Percentiles rank a stretch among this genome's conserved stretches.
These are phyloP conservation scores for Allium fistulosum DNA, from an alignment of 106 monocot genomes.

Conservation along the genomic window DNA sequence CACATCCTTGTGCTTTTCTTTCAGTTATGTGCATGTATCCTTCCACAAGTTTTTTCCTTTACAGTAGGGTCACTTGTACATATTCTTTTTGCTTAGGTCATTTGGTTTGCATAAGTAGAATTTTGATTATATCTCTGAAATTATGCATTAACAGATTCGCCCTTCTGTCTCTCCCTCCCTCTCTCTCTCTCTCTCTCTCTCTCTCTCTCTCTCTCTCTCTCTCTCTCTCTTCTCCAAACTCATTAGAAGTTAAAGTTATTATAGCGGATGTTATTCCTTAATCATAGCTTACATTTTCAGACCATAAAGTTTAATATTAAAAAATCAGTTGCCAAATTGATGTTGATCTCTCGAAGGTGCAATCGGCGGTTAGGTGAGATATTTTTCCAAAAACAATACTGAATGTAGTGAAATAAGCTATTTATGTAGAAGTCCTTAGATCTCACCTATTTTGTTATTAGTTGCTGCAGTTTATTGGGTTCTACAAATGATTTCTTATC, in stretches of 20 bases:
- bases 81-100: not conserved
- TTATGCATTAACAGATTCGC: constrained; percentile 49
- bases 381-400: not conserved
- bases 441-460: too few species aligned
- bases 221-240: too few species aligned
- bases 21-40: not conserved
- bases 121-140: not conserved
- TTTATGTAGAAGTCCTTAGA: too few species aligned
- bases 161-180: too few species aligned
- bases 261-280: too few species aligned
- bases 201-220: too few species aligned
- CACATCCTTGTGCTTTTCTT: not conserved
- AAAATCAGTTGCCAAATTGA: constrained; percentile 43
- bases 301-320: constrained; percentile 39
- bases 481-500: too few species aligned
- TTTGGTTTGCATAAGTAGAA: not conserved
- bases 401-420: too few species aligned
- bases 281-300: constrained; percentile 39
- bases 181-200: too few species aligned
- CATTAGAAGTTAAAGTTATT: too few species aligned
- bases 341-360: constrained; percentile 81
- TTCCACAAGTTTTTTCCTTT: not conserved
- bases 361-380: constrained; percentile 73
- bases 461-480: not conserved
- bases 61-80: not conserved